Conservation (phyloP, 192 early-diverging fungal species). For the Coemansia sp. region DNA sequence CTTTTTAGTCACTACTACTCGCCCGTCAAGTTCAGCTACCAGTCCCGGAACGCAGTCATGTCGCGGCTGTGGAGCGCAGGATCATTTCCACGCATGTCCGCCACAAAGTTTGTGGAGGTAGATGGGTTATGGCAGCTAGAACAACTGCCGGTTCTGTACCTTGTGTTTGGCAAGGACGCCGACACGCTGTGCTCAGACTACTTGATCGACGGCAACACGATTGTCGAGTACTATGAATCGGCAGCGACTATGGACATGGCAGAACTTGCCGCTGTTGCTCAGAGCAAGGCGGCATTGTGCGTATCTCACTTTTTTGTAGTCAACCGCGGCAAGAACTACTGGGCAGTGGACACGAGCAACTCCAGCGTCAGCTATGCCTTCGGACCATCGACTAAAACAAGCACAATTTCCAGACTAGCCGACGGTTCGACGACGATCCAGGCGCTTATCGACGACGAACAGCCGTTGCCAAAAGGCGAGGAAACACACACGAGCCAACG, state of each 20-base stretch:
- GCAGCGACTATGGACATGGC: not conserved
- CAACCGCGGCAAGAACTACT: conserved; percentile 1
- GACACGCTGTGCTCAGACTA: not conserved
- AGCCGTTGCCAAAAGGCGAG: not conserved
- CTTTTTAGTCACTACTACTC: not conserved
- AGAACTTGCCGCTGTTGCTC: not conserved
- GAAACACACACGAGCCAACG: not conserved
- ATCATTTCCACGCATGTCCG: not conserved
- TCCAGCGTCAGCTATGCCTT: not conserved
- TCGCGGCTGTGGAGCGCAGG: not conserved
- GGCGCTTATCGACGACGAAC: not conserved
- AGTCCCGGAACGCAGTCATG: conserved; percentile 6
- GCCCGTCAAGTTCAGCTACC: conserved; percentile 1
- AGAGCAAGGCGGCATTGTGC: not conserved
- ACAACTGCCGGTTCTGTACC: not conserved
- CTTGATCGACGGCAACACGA: conserved; percentile 4
- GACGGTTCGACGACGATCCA: not conserved
- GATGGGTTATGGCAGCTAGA: not conserved
- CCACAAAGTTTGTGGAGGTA: not conserved
- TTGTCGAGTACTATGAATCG: not conserved
- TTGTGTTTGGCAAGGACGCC: conserved; percentile 1
- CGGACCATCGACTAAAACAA: not conserved
- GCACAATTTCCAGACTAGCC: not conserved
- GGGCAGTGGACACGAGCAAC: not conserved
- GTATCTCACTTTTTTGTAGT: conserved; percentile 5